Evolutionary conservation across 495 filamentous ascomycete genomes (phyloP).

Genomic region (Neurospora pannonica): DNA sequence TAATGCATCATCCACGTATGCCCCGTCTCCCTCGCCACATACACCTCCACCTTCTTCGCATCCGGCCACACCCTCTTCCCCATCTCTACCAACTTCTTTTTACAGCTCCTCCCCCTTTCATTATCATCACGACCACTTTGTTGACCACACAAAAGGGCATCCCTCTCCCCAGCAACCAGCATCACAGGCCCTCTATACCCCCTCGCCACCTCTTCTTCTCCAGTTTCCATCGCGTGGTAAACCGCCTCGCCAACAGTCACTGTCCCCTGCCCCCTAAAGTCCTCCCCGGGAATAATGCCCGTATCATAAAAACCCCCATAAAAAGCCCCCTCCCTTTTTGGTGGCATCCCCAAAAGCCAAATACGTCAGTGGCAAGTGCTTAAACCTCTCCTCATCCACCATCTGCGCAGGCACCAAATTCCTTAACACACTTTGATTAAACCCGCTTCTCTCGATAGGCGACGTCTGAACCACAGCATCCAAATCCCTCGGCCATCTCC

Average conservation of each 20-base stretch:
- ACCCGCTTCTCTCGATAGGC: background rate
- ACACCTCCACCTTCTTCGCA: background rate
- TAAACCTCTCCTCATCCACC: background rate
- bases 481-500: no score
- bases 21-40: background rate
- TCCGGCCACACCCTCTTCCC: background rate
- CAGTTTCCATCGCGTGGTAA: background rate
- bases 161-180: background rate
- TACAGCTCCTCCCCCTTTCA: background rate
- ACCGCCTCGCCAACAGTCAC: background rate
- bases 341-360: background rate
- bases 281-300: background rate
- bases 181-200: background rate
- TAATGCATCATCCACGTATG: background rate
- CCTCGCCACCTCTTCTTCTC: background rate
- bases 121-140: background rate
- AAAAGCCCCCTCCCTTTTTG: background rate
- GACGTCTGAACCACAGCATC: background rate
- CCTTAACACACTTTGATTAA: background rate
- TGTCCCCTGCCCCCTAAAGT: background rate
- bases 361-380: background rate
- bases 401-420: background rate
- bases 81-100: background rate
- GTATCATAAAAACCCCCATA: background rate
- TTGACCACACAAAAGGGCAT: background rate